Evolutionary conservation across 2,329 filamentous ascomycete species (phyloP), one percentile per base, ranked within the genome.

Genomic region (Sclerotinia glacialis): DNA sequence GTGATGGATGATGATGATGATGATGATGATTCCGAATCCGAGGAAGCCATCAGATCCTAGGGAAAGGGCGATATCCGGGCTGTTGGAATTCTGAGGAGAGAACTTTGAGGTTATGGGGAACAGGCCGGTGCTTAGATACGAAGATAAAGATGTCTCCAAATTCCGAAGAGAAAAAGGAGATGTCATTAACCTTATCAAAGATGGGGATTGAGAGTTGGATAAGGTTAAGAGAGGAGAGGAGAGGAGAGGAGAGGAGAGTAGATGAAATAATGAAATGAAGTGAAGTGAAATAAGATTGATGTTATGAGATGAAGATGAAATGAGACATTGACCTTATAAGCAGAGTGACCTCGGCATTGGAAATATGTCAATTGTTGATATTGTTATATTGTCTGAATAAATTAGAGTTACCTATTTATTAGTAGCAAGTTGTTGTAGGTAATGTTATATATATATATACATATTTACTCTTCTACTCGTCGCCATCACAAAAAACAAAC

Each of bases 1-100:
- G 8, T 14, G 23, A n/a, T 46, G 18, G 5, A 9, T n/a, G 42
- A 46, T 18, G 6, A 14, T 14, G 23, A n/a, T 46, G 18, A 59
- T 59, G 5, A 9, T n/a, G 42, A 46, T 18, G 6, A 14, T 31
- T 59, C 55, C 26, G 6, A 14, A n/a, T 59, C 55, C 26, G 55
- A 23, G 54, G 28, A 56, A 28, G 37, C 54, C 37, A 56, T 26
- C 0, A 59, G 55, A 47, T 28, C 6, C 34, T 5, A 34, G 28
- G 49, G 50, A 63, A 54, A 26, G 23, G 56, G 56, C 56, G 56
- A 59, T 6, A 34, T 59, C 56, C 56, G 56, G 14, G 6, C 42
- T 46, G 26, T 59, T 5, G 26, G 7, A 59, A 9, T 2, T 56
- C 18, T 18, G 34, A 8, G 3, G 31, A 40, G 21, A 9, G 34